phyloP scores from a whole-genome alignment of 2,329 filamentous ascomycete genomes.

The Akanthomyces muscarius region DNA sequence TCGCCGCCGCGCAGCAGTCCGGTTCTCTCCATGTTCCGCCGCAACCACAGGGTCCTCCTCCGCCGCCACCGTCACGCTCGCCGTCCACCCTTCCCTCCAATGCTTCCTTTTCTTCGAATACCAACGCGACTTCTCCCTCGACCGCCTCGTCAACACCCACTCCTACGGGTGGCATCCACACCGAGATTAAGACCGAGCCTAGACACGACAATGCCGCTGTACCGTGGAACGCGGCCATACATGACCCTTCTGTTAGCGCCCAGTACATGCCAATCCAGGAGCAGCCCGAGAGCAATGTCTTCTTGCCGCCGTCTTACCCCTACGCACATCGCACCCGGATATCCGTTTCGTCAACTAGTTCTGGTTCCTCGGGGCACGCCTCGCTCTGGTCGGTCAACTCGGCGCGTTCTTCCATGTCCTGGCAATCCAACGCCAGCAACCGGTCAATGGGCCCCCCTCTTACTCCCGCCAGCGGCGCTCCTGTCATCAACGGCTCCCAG shows the following conservation, averaged over 20 bases:
- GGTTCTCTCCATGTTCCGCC: constrained; percentile 16
- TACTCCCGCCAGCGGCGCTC: constrained; percentile 25
- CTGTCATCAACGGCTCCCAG: constrained; percentile 32
- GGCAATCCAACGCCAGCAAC: constrained; percentile 33
- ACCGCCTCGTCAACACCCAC: constrained; percentile 22
- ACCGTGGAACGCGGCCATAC: constrained; percentile 21
- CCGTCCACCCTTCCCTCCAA: constrained; percentile 18
- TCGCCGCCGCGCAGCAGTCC: constrained; percentile 15
- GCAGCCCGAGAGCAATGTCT: constrained; percentile 27
- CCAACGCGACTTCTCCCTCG: constrained; percentile 18
- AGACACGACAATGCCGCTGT: constrained; percentile 28
- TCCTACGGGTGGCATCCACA: neutral
- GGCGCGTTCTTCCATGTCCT: constrained; percentile 38
- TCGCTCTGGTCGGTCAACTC: constrained; percentile 44
- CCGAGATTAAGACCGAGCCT: constrained; percentile 30
- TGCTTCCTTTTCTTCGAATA: constrained; percentile 1
- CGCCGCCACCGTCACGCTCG: constrained; percentile 18
- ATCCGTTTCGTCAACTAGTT: constrained; percentile 48
- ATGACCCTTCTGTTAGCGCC: constrained; percentile 3
- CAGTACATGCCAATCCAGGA: constrained; percentile 16
- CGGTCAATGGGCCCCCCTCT: constrained; percentile 34
- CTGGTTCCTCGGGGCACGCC: constrained; percentile 45
- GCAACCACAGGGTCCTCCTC: constrained; percentile 20
- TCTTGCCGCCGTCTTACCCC: constrained; percentile 34
- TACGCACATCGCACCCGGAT: constrained; percentile 41